Conservation (phyloP, 768 basidiomycete genomes). For the Phanerochaete sordida region DNA sequence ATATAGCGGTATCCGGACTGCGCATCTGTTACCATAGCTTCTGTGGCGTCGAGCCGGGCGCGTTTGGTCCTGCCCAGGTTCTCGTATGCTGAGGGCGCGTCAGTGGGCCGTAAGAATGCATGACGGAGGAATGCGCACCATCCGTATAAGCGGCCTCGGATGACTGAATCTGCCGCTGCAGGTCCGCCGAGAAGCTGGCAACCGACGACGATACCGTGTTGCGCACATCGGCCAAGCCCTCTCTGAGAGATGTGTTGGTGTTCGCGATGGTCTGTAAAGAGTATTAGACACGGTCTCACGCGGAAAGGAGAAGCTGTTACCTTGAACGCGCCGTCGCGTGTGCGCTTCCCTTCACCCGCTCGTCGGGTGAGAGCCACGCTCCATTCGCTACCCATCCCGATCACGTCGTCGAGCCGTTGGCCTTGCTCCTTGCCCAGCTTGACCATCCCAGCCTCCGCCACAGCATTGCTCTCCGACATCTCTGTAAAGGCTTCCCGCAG, state of each 20-base stretch:
- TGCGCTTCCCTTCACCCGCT: constrained; percentile 47
- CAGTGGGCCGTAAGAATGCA: not conserved
- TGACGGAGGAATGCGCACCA: constrained; percentile 36
- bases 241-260: constrained; percentile 37
- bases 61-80: constrained; percentile 61
- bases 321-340: constrained; percentile 58
- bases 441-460: constrained; percentile 48
- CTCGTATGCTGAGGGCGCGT: constrained; percentile 48
- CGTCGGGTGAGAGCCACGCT: constrained; percentile 39
- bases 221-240: constrained; percentile 43
- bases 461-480: constrained; percentile 52
- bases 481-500: constrained; percentile 54
- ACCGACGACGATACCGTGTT: constrained; percentile 43
- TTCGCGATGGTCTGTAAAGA: constrained; percentile 36
- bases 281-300: constrained; percentile 10
- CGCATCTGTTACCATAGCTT: constrained; percentile 43
- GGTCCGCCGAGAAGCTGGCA: constrained; percentile 45
- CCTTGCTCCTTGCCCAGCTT: constrained; percentile 48
- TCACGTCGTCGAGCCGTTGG: constrained; percentile 38
- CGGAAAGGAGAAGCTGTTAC: constrained; percentile 29
- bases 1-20: constrained; percentile 50
- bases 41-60: constrained; percentile 59
- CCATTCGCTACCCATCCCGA: constrained; percentile 40
- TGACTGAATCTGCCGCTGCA: constrained; percentile 45
- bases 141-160: constrained; percentile 41